These are phyloP conservation scores for Suillus decipiens DNA, from an alignment of 768 basidiomycete species.

Conservation along the genomic window DNA sequence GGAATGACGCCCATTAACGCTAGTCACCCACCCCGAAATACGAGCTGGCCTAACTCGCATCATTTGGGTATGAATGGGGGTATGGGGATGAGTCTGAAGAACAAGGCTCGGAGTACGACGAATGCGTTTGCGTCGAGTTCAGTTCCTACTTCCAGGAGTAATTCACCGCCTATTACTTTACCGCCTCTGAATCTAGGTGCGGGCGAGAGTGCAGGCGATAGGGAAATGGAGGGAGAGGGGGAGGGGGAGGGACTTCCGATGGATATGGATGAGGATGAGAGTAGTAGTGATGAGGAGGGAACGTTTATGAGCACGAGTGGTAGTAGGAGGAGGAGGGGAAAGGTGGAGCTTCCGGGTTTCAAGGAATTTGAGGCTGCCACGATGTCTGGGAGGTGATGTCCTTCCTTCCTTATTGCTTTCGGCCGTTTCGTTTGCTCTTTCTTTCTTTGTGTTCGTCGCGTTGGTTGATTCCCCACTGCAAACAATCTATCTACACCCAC, in stretches of 20 bases:
- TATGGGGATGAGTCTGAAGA: not conserved
- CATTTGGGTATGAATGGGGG: not conserved
- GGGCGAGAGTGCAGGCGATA: no score
- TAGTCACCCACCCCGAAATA: conserved; percentile 35
- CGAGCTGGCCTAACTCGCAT: conserved; percentile 38
- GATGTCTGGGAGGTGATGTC: conserved; percentile 21
- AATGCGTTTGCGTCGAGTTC: conserved; percentile 22
- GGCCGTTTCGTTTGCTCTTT: not conserved
- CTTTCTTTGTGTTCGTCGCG: not conserved
- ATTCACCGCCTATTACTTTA: conserved; percentile 70
- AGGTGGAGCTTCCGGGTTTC: conserved; percentile 62
- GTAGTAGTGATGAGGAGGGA: conserved; percentile 24
- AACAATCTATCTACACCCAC: not conserved
- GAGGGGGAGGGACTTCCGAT: not conserved
- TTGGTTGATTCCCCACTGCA: conserved; percentile 1
- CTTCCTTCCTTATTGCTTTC: not conserved
- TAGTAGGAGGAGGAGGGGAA: not conserved
- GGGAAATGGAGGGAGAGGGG: not conserved
- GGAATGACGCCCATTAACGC: conserved; percentile 85
- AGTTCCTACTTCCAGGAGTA: conserved; percentile 60
- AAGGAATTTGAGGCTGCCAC: conserved; percentile 62
- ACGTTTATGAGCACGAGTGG: conserved; percentile 11
- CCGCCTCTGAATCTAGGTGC: conserved; percentile 60
- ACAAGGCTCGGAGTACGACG: not conserved
- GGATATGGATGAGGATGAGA: conserved; percentile 20